Percentiles rank a stretch among this genome's conserved stretches.
These are phyloP conservation scores for Xylaria intraflava DNA, from an alignment of 495 filamentous ascomycete species.

Conservation along the genomic window DNA sequence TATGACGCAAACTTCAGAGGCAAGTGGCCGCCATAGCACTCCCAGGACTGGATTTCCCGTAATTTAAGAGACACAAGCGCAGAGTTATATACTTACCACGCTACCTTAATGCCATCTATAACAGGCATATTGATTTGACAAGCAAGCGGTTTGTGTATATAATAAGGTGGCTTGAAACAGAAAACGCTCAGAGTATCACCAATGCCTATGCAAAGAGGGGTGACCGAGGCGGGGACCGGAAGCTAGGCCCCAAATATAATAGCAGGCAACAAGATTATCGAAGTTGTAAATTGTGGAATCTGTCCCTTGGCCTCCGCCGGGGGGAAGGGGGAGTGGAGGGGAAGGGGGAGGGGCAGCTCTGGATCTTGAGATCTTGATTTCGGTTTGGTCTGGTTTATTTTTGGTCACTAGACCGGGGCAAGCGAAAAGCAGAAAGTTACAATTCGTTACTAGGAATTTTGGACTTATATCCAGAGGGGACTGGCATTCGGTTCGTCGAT, in stretches of 20 bases:
- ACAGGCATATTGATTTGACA: conserved; percentile 45
- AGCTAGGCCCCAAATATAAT: background rate
- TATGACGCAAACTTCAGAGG: conserved; percentile 9
- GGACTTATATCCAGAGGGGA: background rate
- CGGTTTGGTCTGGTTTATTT: no score
- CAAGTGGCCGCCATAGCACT: background rate
- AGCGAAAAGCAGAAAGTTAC: background rate
- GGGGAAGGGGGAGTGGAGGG: background rate
- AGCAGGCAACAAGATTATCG: background rate
- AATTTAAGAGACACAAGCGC: background rate
- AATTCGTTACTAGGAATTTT: background rate
- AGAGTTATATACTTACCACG: conserved; percentile 40
- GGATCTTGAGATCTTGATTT: no score
- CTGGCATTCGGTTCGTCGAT: background rate
- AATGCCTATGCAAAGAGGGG: conserved; percentile 4
- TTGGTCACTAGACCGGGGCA: background rate
- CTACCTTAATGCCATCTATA: conserved; percentile 53
- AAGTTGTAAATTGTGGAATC: background rate
- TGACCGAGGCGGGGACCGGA: background rate
- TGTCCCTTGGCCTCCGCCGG: background rate
- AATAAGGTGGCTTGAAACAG: background rate
- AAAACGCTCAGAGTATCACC: conserved; percentile 1
- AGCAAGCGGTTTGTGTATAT: background rate
- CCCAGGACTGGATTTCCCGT: background rate
- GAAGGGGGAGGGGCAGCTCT: background rate